Evolutionary conservation across 495 filamentous ascomycete genomes (phyloP), one percentile per base, ranked within the genome.

Genomic region (Aspergillus baeticus): DNA sequence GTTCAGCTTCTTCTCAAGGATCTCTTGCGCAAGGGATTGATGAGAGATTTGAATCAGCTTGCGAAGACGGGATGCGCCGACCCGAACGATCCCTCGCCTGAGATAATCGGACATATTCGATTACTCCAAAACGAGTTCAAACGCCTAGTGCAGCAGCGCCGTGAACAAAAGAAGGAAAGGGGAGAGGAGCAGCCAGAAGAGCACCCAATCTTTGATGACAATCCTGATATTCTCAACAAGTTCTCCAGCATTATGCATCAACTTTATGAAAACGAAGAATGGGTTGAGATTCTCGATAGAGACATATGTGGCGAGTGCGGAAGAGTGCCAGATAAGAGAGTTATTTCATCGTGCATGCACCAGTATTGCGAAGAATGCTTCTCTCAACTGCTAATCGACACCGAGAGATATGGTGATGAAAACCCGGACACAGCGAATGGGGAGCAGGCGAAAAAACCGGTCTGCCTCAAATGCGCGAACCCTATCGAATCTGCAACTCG

Each of bases 341-440:
- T 66, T 1, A 47, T 82, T 10, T 81, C 79, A 0, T 63, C 64
- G 10, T 84, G 81, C 58, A 45, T 64, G 15, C 81, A 84, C 43
- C 47, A 80, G 1, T 81, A 78, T 44, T 84, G 80, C 59, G 31
- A 65, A 8, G 67, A 67, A 10, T 83, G 81, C 57, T 73, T 78
- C 14, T 14, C 55, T 0, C 31, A 22, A n/a, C 50, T 78, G n/a
- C 18, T 43, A 6, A 10, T 65, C 3, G 43, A 65, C 41, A 60
- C 66, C 7, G 63, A 64, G 4, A 36, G 10, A 13, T 11, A 13
- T 1, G 18, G 15, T 6, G 22, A 2, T 35, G 13, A 49, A 47
- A 48, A 1, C 21, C 54, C 0, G 63, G 62, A 4, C 37, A 2
- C 51, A 11, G 61, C 69, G 13, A 43, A n/a, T n/a, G n/a, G n/a